phyloP scores from a whole-genome alignment of 192 early-diverging fungal genomes.

The Coemansia sp. region DNA sequence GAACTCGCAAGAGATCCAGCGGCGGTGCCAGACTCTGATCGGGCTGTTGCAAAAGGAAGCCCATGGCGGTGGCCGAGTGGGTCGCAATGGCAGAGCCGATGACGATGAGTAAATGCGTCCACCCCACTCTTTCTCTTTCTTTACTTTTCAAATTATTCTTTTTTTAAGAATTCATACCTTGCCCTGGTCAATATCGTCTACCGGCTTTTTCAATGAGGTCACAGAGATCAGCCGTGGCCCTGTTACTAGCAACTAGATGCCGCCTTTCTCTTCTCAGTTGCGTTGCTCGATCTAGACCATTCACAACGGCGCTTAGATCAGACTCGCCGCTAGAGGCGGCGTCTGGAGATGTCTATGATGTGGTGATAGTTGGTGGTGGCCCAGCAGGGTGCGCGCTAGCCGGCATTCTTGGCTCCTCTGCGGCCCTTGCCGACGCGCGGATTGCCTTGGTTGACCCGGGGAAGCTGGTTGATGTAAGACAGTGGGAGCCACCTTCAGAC shows the following conservation, averaged over 20 bases:
- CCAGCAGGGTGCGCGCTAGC: constrained; percentile 87
- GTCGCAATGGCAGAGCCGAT: constrained; percentile 14
- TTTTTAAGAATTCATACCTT: background rate
- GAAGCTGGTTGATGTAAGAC: constrained; percentile 57
- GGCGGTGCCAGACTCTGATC: constrained; percentile 85
- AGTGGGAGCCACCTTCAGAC: constrained; percentile 57
- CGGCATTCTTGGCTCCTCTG: constrained; percentile 55
- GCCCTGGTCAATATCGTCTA: background rate
- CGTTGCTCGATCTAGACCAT: background rate
- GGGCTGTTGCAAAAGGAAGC: constrained; percentile 51
- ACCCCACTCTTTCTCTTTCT: background rate
- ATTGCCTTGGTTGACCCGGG: constrained; percentile 83
- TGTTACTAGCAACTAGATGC: background rate
- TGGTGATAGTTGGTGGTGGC: constrained; percentile 91
- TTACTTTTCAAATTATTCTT: background rate
- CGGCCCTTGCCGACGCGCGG: constrained; percentile 34
- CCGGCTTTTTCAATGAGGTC: background rate
- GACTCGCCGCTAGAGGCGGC: background rate
- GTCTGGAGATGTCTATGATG: constrained; percentile 60
- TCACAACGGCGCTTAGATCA: background rate
- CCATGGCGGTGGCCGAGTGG: constrained; percentile 11
- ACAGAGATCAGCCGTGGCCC: background rate
- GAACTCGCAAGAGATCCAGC: constrained; percentile 78
- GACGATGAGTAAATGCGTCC: constrained; percentile 5
- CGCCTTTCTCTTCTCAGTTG: background rate